These are phyloP conservation scores for Antitrichia curtipendula DNA, from an alignment of 225 moss, liverwort and hornwort species.

Conservation along the genomic window DNA sequence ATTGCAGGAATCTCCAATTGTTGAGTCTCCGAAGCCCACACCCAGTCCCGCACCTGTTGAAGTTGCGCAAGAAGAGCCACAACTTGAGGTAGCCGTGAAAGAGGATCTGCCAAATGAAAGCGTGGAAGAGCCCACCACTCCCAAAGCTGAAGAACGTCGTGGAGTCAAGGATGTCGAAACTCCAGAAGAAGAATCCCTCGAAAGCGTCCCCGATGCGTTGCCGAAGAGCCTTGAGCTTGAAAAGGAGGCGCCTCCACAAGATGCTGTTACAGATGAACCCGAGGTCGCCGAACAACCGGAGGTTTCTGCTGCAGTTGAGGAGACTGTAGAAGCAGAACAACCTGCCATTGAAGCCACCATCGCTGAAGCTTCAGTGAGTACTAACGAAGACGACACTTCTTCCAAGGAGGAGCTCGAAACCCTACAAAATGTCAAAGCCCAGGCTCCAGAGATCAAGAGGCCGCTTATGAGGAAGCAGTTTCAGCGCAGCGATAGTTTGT, in stretches of 20 bases:
- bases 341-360: background rate
- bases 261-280: background rate
- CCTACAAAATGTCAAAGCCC: background rate
- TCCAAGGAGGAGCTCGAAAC: background rate
- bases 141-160: constrained; percentile 4
- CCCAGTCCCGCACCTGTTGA: background rate
- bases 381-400: background rate
- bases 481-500: constrained; percentile 29
- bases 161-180: background rate
- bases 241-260: background rate
- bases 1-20: background rate
- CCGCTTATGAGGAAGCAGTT: constrained; percentile 1
- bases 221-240: background rate
- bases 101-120: background rate
- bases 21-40: background rate
- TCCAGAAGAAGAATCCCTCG: background rate
- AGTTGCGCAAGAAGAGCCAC: background rate
- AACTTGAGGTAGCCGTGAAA: background rate
- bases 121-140: constrained; percentile 8
- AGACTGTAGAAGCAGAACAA: background rate
- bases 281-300: background rate
- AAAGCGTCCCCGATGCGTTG: background rate
- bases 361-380: background rate
- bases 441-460: background rate
- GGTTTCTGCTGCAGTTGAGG: background rate